Conservation (phyloP, 2,329 filamentous ascomycete genomes). For the Pseudocercospora fuligena region DNA sequence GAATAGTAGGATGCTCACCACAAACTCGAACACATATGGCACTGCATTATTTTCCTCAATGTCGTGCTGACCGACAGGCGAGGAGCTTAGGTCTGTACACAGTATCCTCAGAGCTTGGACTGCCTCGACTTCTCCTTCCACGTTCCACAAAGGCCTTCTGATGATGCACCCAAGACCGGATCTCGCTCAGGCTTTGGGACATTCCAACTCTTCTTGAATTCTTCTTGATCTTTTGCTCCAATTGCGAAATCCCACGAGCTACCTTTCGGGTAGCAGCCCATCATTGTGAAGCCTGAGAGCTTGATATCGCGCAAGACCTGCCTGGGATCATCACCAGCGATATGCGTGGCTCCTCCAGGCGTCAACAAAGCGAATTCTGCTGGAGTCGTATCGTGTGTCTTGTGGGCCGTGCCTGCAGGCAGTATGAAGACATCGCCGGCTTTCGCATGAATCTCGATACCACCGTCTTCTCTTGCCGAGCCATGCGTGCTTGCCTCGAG, state of each 20-base stretch:
- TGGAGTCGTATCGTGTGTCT: slow-evolving; percentile 54
- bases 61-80: background rate
- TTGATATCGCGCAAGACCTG: slow-evolving; percentile 44
- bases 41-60: background rate
- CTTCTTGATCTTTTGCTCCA: slow-evolving; percentile 49
- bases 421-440: slow-evolving; percentile 64
- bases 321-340: slow-evolving; percentile 41
- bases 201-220: slow-evolving; percentile 52
- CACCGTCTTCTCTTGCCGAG: slow-evolving; percentile 50
- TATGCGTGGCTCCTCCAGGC: slow-evolving; percentile 49
- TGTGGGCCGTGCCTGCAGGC: slow-evolving; percentile 62
- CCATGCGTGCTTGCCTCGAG: slow-evolving; percentile 49
- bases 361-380: slow-evolving; percentile 49
- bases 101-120: background rate
- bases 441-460: slow-evolving; percentile 54
- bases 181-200: slow-evolving; percentile 53
- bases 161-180: slow-evolving; percentile 51
- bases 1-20: too few species aligned
- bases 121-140: slow-evolving; percentile 30
- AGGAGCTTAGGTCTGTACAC: background rate
- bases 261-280: slow-evolving; percentile 60
- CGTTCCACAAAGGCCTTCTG: slow-evolving; percentile 45
- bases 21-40: too few species aligned
- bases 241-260: slow-evolving; percentile 57
- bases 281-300: slow-evolving; percentile 58